phyloP scores from a whole-genome alignment of 2,329 filamentous ascomycete species.

The Fusarium sp. region DNA sequence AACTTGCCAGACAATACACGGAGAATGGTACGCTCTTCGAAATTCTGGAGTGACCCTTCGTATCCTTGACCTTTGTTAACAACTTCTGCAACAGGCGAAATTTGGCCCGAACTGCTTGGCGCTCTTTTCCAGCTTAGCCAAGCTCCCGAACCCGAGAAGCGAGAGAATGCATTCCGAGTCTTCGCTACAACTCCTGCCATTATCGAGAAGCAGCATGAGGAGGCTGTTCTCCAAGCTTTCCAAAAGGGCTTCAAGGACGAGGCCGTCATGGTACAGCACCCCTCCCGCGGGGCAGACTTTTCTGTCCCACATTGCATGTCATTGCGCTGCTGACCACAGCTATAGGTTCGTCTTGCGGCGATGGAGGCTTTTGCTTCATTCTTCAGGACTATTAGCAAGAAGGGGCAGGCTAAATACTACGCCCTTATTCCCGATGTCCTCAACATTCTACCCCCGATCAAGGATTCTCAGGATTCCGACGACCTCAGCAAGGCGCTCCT shows the following conservation, averaged over 20 bases:
- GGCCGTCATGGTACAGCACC: slow-evolving; percentile 74
- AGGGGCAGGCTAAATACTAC: slow-evolving; percentile 89
- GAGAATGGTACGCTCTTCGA: slow-evolving; percentile 77
- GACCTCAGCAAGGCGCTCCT: slow-evolving; percentile 90
- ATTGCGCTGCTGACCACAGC: slow-evolving; percentile 30
- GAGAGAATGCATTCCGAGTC: slow-evolving; percentile 93
- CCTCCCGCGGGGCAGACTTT: slow-evolving; percentile 11
- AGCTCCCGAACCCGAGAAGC: slow-evolving; percentile 82
- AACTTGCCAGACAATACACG: slow-evolving; percentile 93
- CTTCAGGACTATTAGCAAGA: slow-evolving; percentile 91
- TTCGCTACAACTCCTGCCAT: slow-evolving; percentile 95
- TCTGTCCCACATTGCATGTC: slow-evolving; percentile 6
- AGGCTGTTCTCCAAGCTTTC: slow-evolving; percentile 89
- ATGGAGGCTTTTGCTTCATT: slow-evolving; percentile 98
- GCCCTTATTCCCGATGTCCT: slow-evolving; percentile 88
- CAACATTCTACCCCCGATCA: slow-evolving; percentile 93
- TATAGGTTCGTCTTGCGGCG: slow-evolving; percentile 86
- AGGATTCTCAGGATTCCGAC: slow-evolving; percentile 90
- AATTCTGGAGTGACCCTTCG: background rate
- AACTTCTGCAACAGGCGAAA: slow-evolving; percentile 68
- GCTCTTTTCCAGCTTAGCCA: slow-evolving; percentile 92
- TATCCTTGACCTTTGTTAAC: slow-evolving; percentile 30
- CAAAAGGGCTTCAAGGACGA: slow-evolving; percentile 92
- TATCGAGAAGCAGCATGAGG: slow-evolving; percentile 95
- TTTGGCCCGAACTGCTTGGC: slow-evolving; percentile 90